A percentile compares a stretch with the other conserved stretches of the same genome.
These are phyloP conservation scores for Dicorynia guianensis DNA, from an alignment of 306 rosid species.

Conservation along the genomic window DNA sequence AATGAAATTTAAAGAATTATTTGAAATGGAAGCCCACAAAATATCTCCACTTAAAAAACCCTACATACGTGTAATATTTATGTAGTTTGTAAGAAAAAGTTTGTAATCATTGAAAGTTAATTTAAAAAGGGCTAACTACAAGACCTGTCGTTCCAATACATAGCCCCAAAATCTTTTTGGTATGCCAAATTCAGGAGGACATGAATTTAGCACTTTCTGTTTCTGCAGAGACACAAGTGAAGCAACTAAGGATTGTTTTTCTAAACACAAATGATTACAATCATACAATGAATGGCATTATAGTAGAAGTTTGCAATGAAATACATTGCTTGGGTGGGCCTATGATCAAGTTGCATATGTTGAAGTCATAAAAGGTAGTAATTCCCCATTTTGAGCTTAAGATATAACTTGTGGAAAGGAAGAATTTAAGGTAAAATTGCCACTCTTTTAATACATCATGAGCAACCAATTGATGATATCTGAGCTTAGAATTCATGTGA, in stretches of 20 bases:
- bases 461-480: slow-evolving; percentile 17
- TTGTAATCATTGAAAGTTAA: neutral
- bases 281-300: slow-evolving; percentile 25
- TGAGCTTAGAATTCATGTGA: neutral
- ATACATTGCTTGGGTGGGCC: neutral
- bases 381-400: neutral
- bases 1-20: slow-evolving; percentile 68
- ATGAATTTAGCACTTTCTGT: slow-evolving; percentile 77
- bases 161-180: slow-evolving; percentile 95
- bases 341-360: neutral
- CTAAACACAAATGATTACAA: slow-evolving; percentile 3
- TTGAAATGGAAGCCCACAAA: slow-evolving; percentile 88
- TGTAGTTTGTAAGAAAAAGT: slow-evolving; percentile 20
- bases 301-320: slow-evolving; percentile 25
- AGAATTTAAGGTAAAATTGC: slow-evolving; percentile 16
- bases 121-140: slow-evolving; percentile 20
- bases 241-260: slow-evolving; percentile 34
- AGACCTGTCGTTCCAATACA: slow-evolving; percentile 75
- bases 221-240: slow-evolving; percentile 67
- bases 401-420: slow-evolving; percentile 16
- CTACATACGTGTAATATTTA: slow-evolving; percentile 46
- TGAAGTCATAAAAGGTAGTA: neutral
- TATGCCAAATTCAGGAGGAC: slow-evolving; percentile 79
- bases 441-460: slow-evolving; percentile 6
- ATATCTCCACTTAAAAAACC: slow-evolving; percentile 71